Evolutionary conservation across 2,329 filamentous ascomycete genomes (phyloP), one percentile per base, ranked within the genome.

Genomic region (Ophiognomonia clavigignenti-juglandacearum): DNA sequence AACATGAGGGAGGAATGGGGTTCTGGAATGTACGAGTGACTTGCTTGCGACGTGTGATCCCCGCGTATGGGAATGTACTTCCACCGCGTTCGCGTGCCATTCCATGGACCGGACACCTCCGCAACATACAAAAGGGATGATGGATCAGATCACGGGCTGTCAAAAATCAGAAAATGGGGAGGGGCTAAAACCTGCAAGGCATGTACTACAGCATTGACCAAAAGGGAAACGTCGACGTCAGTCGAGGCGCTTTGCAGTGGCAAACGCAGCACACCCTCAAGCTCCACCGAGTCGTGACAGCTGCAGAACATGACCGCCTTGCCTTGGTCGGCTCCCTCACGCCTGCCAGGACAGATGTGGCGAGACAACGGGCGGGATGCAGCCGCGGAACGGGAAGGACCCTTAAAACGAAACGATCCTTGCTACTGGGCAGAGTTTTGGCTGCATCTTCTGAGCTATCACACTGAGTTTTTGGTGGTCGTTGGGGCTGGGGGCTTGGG

Each of bases 1-100:
- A 48, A 52, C 50, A 52, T 46, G 43, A 48, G 46, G 39, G 42
- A 49, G 50, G 46, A 52, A 52, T 52, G 50, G 23, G 27, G n/a
- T n/a, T n/a, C 16, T 49, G 50, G 50, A 52, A 52, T 52, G 50
- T 27, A 34, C n/a, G 24, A 20, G 22, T 39, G 27, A 26, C 43
- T 20, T 39, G 23, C 18, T 29, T 20, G 16, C 19, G 20, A 32
- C 27, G 29, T 34, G 26, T 45, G 43, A 32, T 45, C 8, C 23
- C 19, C 27, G 9, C 20, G 26, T 4, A n/a, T 31, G 36, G 36
- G 43, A 45, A 45, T 45, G 43, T 45, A n/a, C n/a, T 24, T 26
- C 24, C 11, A 24, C 14, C 43, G 43, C 34, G 36, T 23, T 26
- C 27, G 22, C 31, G 36, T 34, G 24, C 36, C 43, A 39, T 38